These are phyloP conservation scores for Sicyos baderoa DNA, from an alignment of 306 rosid species.

Conservation along the genomic window DNA sequence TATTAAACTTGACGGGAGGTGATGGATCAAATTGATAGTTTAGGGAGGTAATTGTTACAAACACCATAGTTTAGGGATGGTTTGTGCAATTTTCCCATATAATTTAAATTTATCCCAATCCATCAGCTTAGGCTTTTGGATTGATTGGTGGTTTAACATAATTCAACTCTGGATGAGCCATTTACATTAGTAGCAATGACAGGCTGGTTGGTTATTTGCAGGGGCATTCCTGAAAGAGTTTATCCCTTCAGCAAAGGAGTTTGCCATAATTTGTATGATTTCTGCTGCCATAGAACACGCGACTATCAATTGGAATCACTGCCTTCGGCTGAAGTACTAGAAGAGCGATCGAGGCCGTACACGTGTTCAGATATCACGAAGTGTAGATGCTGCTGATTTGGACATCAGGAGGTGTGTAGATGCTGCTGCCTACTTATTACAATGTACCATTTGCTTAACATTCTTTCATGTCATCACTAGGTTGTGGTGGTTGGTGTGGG, in stretches of 20 bases:
- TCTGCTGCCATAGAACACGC: conserved; percentile 47
- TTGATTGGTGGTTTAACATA: no score
- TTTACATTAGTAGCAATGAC: no score
- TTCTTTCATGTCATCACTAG: conserved; percentile 11
- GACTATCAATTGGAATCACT: conserved; percentile 41
- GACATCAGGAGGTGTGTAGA: conserved; percentile 51
- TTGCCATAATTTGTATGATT: conserved; percentile 54
- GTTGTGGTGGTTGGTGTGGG: not conserved
- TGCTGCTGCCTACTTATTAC: conserved; percentile 17
- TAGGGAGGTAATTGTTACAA: no score
- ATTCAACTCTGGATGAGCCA: no score
- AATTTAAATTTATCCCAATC: no score
- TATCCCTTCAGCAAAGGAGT: conserved; percentile 83
- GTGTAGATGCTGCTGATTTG: conserved; percentile 78
- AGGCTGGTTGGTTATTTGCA: conserved; percentile 25
- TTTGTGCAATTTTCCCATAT: no score
- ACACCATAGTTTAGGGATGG: no score
- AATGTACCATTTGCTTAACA: conserved; percentile 14
- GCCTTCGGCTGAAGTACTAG: conserved; percentile 51
- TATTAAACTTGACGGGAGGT: no score
- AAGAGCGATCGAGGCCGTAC: conserved; percentile 61
- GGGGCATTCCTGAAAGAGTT: conserved; percentile 74
- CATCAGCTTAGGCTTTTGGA: no score
- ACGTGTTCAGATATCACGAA: conserved; percentile 48
- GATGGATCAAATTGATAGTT: no score